phyloP scores from a whole-genome alignment of 2,329 filamentous ascomycete species.

The Botrytis elliptica region DNA sequence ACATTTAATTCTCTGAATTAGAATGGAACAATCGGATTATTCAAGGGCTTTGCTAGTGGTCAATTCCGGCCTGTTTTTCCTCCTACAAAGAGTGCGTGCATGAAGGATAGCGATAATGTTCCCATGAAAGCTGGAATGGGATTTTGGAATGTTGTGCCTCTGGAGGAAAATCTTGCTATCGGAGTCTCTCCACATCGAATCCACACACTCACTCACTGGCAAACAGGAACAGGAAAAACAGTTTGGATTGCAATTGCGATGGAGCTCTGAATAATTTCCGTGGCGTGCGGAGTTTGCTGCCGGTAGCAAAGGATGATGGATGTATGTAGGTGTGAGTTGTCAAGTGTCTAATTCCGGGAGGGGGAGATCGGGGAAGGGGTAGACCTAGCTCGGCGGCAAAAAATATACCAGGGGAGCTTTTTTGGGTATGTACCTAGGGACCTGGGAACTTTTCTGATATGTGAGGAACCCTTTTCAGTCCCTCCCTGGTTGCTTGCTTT shows the following conservation, averaged over 20 bases:
- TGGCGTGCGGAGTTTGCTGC: not conserved
- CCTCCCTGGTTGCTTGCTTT: not conserved
- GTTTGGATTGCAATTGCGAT: not conserved
- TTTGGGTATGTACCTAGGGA: not conserved
- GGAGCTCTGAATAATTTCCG: not conserved
- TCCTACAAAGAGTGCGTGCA: not conserved
- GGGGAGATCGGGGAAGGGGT: not conserved
- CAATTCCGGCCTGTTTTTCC: no score
- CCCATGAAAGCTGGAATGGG: not conserved
- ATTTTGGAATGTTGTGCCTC: not conserved
- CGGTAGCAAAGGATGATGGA: not conserved
- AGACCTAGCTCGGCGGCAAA: slow-evolving; percentile 12
- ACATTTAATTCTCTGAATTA: no score
- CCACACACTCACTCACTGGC: not conserved
- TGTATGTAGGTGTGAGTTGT: slow-evolving; percentile 14
- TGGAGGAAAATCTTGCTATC: not conserved
- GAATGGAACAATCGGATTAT: no score
- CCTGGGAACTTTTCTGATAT: not conserved
- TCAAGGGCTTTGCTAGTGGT: no score
- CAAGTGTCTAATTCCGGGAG: slow-evolving; percentile 8
- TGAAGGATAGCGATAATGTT: not conserved
- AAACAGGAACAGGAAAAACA: not conserved
- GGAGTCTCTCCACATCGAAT: not conserved
- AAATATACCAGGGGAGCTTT: no score
- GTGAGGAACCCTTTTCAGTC: not conserved